Evolutionary conservation across 1,284 basidiomycete species (phyloP).

Genomic region (Erythrobasidium hasegawianum): DNA sequence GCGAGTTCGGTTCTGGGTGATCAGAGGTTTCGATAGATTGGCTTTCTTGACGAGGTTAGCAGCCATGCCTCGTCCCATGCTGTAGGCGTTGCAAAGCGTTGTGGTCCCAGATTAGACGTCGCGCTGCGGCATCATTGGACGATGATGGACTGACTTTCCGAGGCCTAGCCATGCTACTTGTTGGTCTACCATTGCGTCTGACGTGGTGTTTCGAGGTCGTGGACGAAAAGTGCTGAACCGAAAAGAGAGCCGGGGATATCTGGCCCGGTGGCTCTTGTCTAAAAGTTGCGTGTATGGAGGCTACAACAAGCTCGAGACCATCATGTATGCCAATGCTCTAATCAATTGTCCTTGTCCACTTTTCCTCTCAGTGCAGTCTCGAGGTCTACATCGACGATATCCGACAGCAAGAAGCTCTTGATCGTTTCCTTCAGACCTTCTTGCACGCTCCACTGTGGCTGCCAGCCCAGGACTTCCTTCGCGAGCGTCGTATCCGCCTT

Average conservation of each 20-base stretch:
- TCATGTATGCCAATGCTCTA: too few relatives aligned
- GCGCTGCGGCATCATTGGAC: too few relatives aligned
- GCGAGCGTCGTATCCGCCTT: slow-evolving; percentile 88
- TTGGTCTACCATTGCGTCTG: slow-evolving; percentile 6
- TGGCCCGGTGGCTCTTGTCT: too few relatives aligned
- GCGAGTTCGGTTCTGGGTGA: slow-evolving; percentile 28
- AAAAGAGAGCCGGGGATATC: too few relatives aligned
- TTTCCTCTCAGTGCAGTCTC: slow-evolving; percentile 4
- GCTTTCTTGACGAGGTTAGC: slow-evolving; percentile 34
- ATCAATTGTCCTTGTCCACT: neutral
- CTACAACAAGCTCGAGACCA: too few relatives aligned
- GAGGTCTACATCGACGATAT: slow-evolving; percentile 26
- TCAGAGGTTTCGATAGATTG: slow-evolving; percentile 18
- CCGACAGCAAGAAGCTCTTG: slow-evolving; percentile 76
- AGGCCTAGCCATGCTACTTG: slow-evolving; percentile 29
- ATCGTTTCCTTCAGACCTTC: slow-evolving; percentile 92
- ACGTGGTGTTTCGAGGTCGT: too few relatives aligned
- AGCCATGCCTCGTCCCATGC: slow-evolving; percentile 35
- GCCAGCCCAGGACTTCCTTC: slow-evolving; percentile 79
- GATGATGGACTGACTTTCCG: slow-evolving; percentile 24
- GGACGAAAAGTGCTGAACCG: too few relatives aligned
- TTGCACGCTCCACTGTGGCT: slow-evolving; percentile 83
- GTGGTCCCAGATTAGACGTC: too few relatives aligned
- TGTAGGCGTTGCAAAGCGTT: slow-evolving; percentile 4
- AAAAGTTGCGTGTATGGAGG: neutral